A percentile compares a stretch with the other conserved stretches of the same genome.
Evolutionary conservation across 441 rosid species (phyloP).

Genomic region (Kokia cookei): DNA sequence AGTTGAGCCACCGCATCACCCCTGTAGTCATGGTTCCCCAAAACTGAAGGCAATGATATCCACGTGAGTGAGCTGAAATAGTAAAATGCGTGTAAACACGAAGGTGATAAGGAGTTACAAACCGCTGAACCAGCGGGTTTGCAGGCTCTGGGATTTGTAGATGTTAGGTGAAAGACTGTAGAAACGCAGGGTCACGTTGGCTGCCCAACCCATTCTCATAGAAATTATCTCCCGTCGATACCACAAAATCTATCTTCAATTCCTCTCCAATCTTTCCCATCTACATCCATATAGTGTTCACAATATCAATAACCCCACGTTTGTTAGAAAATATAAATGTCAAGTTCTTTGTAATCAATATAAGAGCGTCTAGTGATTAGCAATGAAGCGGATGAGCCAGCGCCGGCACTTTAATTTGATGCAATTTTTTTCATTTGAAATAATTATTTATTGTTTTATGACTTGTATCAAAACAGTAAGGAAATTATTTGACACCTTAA

Average conservation of each 20-base stretch:
- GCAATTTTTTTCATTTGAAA: no score
- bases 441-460: no score
- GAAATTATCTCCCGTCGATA: constrained; percentile 79
- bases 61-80: no score
- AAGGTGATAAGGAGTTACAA: no score
- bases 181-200: constrained; percentile 44
- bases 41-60: constrained; percentile 29
- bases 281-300: constrained; percentile 17
- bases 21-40: constrained; percentile 79
- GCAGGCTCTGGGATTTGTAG: constrained; percentile 61
- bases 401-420: no score
- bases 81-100: no score
- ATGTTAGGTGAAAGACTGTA: constrained; percentile 54
- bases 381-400: no score
- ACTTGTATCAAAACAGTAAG: no score
- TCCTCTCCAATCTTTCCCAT: constrained; percentile 68
- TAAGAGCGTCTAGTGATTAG: no score
- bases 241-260: constrained; percentile 57
- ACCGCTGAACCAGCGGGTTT: constrained; percentile 71
- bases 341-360: no score
- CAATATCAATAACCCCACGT: not conserved
- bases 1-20: constrained; percentile 67
- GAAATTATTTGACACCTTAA: no score
- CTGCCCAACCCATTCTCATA: constrained; percentile 62
- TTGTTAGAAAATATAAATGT: no score